phyloP scores from a whole-genome alignment of 768 basidiomycete genomes.

The Suillus plorans region DNA sequence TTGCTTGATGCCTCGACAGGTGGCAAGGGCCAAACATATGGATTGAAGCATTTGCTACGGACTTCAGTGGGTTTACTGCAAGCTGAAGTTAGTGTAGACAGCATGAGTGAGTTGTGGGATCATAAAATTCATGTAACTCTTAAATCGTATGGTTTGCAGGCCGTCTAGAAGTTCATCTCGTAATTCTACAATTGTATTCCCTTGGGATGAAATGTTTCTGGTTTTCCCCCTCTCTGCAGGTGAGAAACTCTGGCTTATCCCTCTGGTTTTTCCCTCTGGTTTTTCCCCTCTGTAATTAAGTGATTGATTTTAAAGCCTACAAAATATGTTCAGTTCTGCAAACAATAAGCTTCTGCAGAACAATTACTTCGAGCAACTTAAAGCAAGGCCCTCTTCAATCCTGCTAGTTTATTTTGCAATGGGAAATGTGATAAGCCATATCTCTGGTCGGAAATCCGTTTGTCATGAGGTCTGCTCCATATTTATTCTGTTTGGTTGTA shows the following conservation, averaged over 20 bases:
- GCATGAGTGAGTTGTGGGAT: background rate
- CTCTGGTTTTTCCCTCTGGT: background rate
- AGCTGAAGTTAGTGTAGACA: background rate
- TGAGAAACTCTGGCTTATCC: no score
- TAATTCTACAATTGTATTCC: background rate
- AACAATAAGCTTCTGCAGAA: background rate
- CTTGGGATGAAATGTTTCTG: background rate
- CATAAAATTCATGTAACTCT: background rate
- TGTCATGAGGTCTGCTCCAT: fast-evolving
- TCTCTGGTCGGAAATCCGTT: background rate
- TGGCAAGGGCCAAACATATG: background rate
- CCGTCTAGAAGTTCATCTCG: background rate
- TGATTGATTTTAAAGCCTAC: background rate
- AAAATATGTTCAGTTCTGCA: background rate
- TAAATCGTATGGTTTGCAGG: background rate
- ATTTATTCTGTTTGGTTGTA: background rate
- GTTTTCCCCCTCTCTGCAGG: no score
- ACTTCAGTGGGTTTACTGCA: no score
- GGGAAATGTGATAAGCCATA: background rate
- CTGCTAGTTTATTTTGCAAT: background rate
- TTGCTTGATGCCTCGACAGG: background rate
- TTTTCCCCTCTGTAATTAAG: no score
- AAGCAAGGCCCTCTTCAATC: background rate
- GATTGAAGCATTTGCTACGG: background rate
- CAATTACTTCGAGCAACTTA: background rate